Evolutionary conservation across 768 basidiomycete species (phyloP).

Genomic region (Lactifluus subvellereus): DNA sequence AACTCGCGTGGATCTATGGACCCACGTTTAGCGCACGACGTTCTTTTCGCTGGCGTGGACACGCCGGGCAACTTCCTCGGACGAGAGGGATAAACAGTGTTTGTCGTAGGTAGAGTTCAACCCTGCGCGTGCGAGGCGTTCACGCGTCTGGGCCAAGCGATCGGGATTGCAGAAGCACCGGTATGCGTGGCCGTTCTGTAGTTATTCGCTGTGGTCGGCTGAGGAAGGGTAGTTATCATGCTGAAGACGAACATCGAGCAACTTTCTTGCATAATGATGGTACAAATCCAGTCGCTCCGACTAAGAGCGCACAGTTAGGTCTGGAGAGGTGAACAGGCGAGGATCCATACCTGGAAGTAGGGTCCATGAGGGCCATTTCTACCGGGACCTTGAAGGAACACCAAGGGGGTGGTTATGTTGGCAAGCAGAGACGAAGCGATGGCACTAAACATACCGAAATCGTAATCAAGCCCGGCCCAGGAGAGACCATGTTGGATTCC

Average conservation of each 20-base stretch:
- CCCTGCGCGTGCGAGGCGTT: constrained; percentile 65
- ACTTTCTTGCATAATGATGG: constrained; percentile 58
- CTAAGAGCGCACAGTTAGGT: constrained; percentile 36
- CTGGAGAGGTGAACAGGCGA: neutral
- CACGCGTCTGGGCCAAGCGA: constrained; percentile 59
- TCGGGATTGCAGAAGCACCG: constrained; percentile 89
- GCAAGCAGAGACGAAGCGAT: neutral
- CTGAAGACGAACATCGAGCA: constrained; percentile 58
- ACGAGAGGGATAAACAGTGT: constrained; percentile 75
- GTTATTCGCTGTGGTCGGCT: neutral
- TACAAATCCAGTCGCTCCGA: constrained; percentile 89
- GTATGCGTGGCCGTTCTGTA: constrained; percentile 82
- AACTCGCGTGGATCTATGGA: constrained; percentile 7
- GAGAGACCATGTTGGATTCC: constrained; percentile 66
- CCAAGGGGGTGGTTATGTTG: neutral
- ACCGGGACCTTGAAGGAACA: constrained; percentile 57
- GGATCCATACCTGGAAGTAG: constrained; percentile 69
- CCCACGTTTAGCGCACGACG: constrained; percentile 86
- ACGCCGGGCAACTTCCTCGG: constrained; percentile 76
- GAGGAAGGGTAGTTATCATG: neutral
- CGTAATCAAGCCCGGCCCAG: constrained; percentile 91
- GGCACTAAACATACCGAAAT: constrained; percentile 59
- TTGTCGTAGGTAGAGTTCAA: constrained; percentile 83
- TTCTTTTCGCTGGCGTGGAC: constrained; percentile 71
- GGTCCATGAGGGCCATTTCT: constrained; percentile 69